Evolutionary conservation across 176 grass and related monocot species (phyloP).

Genomic region (Triticum urartu): DNA sequence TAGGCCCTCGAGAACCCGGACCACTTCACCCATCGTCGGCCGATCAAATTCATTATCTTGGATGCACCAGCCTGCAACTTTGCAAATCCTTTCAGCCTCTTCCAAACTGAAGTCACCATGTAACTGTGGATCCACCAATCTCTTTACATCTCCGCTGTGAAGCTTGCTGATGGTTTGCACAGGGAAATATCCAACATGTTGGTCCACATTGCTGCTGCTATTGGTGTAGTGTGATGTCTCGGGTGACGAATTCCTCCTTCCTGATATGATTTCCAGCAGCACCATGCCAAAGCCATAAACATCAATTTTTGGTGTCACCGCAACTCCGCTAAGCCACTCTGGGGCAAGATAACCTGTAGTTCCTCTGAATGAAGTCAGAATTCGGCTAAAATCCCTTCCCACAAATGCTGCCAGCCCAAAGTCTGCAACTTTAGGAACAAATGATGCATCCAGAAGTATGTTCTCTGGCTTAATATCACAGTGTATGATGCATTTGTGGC

Average conservation of each 20-base stretch:
- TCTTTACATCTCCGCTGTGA: constrained; percentile 2
- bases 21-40: constrained; percentile 41
- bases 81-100: constrained; percentile 19
- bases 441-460: not conserved
- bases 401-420: too few relatives aligned
- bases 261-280: not conserved
- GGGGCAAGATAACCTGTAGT: not conserved
- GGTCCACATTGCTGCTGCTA: not conserved
- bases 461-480: constrained; percentile 2
- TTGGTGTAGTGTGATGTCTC: too few relatives aligned
- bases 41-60: constrained; percentile 14
- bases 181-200: not conserved
- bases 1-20: constrained; percentile 41
- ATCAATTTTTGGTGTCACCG: not conserved
- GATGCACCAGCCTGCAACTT: too few relatives aligned
- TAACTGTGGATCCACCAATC: constrained; percentile 40
- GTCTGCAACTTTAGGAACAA: too few relatives aligned
- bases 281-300: not conserved
- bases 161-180: not conserved
- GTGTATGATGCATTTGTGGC: not conserved
- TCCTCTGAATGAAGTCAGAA: too few relatives aligned
- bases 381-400: too few relatives aligned
- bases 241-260: not conserved
- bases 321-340: not conserved
- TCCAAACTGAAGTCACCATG: constrained; percentile 20